phyloP scores from a whole-genome alignment of 108 stramenopile species.

The Mediolabrus comicus region DNA sequence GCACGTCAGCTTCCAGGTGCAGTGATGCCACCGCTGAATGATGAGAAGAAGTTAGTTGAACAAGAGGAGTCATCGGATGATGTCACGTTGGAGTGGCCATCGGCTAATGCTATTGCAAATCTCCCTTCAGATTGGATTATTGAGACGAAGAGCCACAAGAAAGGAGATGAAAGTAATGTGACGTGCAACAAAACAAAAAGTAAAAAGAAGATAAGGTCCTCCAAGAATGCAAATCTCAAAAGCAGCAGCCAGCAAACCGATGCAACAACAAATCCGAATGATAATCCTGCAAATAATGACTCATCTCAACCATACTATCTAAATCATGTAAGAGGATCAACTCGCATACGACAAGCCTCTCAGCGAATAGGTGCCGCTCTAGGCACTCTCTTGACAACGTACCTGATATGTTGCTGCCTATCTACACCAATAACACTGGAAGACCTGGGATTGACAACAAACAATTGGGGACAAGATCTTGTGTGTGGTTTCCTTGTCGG shows the following conservation, averaged over 20 bases:
- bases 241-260: not conserved
- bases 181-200: not conserved
- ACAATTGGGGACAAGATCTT: constrained; percentile 11
- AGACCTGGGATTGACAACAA: constrained; percentile 20
- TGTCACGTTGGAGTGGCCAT: constrained; percentile 26
- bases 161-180: not conserved
- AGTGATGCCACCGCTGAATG: constrained; percentile 8
- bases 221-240: not conserved
- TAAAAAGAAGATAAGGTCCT: not conserved
- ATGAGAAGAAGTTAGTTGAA: constrained; percentile 9
- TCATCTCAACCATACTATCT: constrained; percentile 23
- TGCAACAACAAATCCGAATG: not conserved
- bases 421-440: constrained; percentile 4
- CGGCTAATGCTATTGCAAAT: not conserved
- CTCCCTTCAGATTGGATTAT: constrained; percentile 25
- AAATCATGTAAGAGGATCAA: constrained; percentile 45
- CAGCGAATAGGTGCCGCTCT: constrained; percentile 25
- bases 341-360: constrained; percentile 33
- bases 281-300: not conserved
- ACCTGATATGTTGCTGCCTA: constrained; percentile 10
- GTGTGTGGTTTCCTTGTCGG: constrained; percentile 26
- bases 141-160: not conserved
- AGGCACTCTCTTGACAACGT: constrained; percentile 20
- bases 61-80: constrained; percentile 34
- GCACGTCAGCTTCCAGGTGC: constrained; percentile 25